Evolutionary conservation across 2,329 filamentous ascomycete species (phyloP).

Genomic region (Alternaria triticina): DNA sequence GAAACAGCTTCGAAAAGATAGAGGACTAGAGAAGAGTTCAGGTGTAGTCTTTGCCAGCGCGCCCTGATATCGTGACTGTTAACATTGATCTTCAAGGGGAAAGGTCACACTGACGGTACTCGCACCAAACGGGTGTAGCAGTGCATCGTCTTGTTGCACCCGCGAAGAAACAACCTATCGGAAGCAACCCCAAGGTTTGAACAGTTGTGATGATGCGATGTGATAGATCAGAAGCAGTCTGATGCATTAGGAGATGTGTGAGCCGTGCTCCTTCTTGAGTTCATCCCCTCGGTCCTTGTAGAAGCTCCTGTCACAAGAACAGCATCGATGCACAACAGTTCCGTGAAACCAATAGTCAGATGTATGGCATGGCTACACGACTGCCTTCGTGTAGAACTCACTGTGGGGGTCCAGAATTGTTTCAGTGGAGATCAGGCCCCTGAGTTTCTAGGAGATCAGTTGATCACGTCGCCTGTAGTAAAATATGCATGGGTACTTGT

Average conservation of each 20-base stretch:
- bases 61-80: neutral
- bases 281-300: neutral
- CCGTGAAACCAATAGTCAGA: neutral
- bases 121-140: slow-evolving; percentile 9
- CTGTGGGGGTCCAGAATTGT: neutral
- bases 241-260: neutral
- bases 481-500: neutral
- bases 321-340: neutral
- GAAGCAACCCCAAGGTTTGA: neutral
- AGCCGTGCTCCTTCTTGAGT: neutral
- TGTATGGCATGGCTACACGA: neutral
- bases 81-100: neutral
- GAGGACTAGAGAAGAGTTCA: neutral
- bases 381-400: neutral
- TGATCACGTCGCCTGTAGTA: neutral
- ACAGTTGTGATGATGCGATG: neutral
- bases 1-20: neutral
- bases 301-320: neutral
- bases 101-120: neutral
- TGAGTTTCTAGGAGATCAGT: too few species aligned
- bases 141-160: neutral
- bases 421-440: neutral
- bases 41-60: neutral
- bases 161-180: neutral
- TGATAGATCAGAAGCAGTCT: neutral